These are phyloP conservation scores for Inga leiocalycina DNA, from an alignment of 306 rosid genomes.

Conservation along the genomic window DNA sequence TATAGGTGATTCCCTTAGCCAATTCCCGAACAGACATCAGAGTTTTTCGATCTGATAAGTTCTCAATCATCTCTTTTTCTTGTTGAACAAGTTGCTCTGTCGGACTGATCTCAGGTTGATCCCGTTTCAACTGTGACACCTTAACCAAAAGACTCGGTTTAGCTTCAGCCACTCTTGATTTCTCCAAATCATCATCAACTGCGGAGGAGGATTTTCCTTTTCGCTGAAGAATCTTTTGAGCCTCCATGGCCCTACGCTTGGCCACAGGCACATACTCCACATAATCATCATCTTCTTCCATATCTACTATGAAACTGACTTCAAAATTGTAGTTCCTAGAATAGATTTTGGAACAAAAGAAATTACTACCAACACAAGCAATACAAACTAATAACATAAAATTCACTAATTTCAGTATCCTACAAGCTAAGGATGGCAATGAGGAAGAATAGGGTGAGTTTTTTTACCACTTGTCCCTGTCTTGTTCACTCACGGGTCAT, in stretches of 20 bases:
- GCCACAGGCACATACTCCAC: conserved; percentile 85
- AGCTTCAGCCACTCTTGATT: conserved; percentile 54
- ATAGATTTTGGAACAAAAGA: neutral
- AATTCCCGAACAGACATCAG: conserved; percentile 90
- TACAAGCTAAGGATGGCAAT: neutral
- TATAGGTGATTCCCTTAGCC: conserved; percentile 88
- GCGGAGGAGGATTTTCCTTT: conserved; percentile 63
- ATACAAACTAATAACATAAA: neutral
- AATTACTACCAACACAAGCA: neutral
- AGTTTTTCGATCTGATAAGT: conserved; percentile 79
- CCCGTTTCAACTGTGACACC: conserved; percentile 84
- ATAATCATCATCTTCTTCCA: conserved; percentile 79
- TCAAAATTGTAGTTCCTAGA: neutral
- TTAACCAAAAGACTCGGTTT: conserved; percentile 83
- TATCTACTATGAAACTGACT: conserved; percentile 7
- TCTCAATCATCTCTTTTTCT: conserved; percentile 92
- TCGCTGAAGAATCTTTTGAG: conserved; percentile 81
- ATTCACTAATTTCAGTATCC: neutral
- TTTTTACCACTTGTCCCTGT: neutral
- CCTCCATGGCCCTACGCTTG: conserved; percentile 85
- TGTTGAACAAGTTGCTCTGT: conserved; percentile 82
- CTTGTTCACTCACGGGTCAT: neutral
- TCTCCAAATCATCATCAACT: conserved; percentile 75
- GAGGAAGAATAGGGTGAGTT: neutral
- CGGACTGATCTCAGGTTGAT: conserved; percentile 80